Percentiles rank a stretch among this genome's conserved stretches.
Evolutionary conservation across 1,139 yeast genomes (phyloP).

Genomic region (Taiozyma sp.): DNA sequence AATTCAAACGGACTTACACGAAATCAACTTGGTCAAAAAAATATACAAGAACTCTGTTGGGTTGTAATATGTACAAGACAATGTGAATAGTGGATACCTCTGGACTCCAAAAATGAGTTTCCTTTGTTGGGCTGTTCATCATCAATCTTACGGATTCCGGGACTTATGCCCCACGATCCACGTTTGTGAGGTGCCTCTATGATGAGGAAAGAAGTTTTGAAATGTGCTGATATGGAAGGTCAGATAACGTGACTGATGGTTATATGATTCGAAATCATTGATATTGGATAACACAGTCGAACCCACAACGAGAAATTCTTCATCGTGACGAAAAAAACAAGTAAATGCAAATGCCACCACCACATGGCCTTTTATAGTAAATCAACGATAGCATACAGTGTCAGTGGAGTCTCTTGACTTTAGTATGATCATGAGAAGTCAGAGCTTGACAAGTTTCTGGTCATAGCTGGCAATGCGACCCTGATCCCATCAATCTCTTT

Average conservation of each 20-base stretch:
- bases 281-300: background rate
- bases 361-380: background rate
- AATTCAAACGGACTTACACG: background rate
- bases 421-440: conserved; percentile 46
- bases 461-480: conserved; percentile 97
- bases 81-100: background rate
- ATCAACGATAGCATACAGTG: background rate
- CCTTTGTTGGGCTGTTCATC: background rate
- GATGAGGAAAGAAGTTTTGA: background rate
- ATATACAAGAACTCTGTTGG: background rate
- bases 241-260: background rate
- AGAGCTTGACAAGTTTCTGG: conserved; percentile 77
- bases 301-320: background rate
- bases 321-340: background rate
- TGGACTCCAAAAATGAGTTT: background rate
- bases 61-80: background rate
- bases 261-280: background rate
- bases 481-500: conserved; percentile 89
- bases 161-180: background rate
- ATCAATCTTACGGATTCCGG: background rate
- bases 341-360: background rate
- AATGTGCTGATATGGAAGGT: background rate
- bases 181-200: background rate
- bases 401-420: no score
- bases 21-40: background rate